phyloP scores from a whole-genome alignment of 2,329 filamentous ascomycete species.

The Metarhizium humberi region DNA sequence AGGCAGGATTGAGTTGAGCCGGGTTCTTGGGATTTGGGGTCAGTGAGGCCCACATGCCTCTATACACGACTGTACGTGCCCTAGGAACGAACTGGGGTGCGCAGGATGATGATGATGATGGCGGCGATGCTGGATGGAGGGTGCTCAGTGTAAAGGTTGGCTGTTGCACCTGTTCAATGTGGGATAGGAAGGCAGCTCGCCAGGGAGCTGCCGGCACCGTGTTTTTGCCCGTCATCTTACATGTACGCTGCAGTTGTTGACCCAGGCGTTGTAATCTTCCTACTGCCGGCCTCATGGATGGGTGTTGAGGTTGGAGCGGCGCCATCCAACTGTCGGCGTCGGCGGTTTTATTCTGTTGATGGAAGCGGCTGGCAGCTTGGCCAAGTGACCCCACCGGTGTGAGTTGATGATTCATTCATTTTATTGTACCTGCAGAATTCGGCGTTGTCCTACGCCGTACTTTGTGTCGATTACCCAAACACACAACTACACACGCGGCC shows the following conservation, averaged over 20 bases:
- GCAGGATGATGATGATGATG: constrained; percentile 21
- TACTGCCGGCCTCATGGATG: not conserved
- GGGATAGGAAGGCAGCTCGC: constrained; percentile 42
- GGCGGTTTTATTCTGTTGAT: not conserved
- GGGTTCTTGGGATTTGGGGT: constrained; percentile 64
- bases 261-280: constrained; percentile 1
- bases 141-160: constrained; percentile 43
- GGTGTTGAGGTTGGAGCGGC: not conserved
- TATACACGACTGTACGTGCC: constrained; percentile 72
- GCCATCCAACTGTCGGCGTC: not conserved
- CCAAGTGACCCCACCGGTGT: too few relatives aligned
- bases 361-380: not conserved
- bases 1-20: constrained; percentile 58
- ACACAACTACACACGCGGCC: too few relatives aligned
- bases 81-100: constrained; percentile 41
- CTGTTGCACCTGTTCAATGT: constrained; percentile 36
- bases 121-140: constrained; percentile 27
- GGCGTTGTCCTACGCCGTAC: too few relatives aligned
- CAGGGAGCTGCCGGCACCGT: constrained; percentile 35
- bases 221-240: constrained; percentile 14
- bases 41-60: constrained; percentile 72
- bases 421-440: too few relatives aligned
- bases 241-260: constrained; percentile 16
- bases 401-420: not conserved
- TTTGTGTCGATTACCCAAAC: too few relatives aligned